Evolutionary conservation across 1,284 basidiomycete species (phyloP), one percentile per base, ranked within the genome.

Genomic region (Boletellus deceptivus): DNA sequence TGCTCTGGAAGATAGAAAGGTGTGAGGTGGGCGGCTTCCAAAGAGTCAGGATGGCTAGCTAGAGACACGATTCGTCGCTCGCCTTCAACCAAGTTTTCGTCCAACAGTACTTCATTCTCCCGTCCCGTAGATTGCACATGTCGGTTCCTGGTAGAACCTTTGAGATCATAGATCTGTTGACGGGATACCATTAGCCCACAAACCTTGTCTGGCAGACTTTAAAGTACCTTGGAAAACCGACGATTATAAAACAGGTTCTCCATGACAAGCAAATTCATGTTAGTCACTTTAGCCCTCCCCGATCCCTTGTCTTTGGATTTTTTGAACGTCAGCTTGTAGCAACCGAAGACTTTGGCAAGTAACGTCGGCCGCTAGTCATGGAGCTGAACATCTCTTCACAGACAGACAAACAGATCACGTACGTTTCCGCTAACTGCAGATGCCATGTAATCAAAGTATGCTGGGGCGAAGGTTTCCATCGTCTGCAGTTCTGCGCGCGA

Each of bases 391-490:
- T 34, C 13, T 16, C 24, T 18, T 40, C 9, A 31, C 35, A 41
- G 22, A 8, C 11, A 35, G 29, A 14, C 14, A 14, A 35, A n/a
- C 20, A 20, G 40, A 43, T 6, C 31, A 71, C 86, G 49, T 43
- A 91, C 89, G 61, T 89, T 83, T 36, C 84, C 86, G 44, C 83
- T 81, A 22, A 91, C 82, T 6, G 93, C 88, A 18, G 90, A 85
- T 4, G 91, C 89, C 84, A 98, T 94, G 70, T 99, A 99, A 59
- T 95, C 90, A 65, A 99, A 99, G 70, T 99, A 99, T 3, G 92
- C 89, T 0, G 96, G 96, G 8, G 94, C 97, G 71, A 99, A 99
- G 7, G 91, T 93, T 61, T 95, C 92, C 81, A 99, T 91, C 0
- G 92, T 91, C 64, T 98, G 93, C 61, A 98, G 77, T 69, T 99